Evolutionary conservation across 2,329 filamentous ascomycete genomes (phyloP).

Genomic region (Diaporthe citrichinensis): DNA sequence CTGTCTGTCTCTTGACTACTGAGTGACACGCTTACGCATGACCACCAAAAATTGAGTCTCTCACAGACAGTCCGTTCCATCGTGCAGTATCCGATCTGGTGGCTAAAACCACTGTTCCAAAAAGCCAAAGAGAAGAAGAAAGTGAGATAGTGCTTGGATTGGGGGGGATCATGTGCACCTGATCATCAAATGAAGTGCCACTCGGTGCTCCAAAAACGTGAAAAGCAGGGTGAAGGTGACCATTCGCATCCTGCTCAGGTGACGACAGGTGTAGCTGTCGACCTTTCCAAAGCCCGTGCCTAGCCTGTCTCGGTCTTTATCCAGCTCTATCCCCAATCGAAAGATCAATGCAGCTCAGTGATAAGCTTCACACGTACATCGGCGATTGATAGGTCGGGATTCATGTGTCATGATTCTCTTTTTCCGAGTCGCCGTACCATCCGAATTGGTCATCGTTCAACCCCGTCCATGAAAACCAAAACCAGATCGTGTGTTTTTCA

Average conservation of each 20-base stretch:
- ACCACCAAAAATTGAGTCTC: not conserved
- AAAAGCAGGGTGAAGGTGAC: not conserved
- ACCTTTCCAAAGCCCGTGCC: too few relatives aligned
- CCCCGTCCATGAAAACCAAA: not conserved
- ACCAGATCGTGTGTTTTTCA: not conserved
- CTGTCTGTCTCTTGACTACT: not conserved
- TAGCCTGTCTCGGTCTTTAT: not conserved
- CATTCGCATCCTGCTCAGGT: too few relatives aligned
- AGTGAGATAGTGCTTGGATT: not conserved
- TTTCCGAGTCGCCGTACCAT: not conserved
- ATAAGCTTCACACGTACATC: not conserved
- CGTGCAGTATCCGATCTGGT: not conserved
- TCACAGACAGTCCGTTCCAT: not conserved
- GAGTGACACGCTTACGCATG: not conserved
- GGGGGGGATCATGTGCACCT: not conserved
- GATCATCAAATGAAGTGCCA: not conserved
- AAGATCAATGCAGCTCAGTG: not conserved
- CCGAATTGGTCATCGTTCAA: not conserved
- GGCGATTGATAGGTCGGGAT: too few relatives aligned
- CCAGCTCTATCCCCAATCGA: not conserved
- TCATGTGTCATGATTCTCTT: not conserved
- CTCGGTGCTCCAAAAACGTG: not conserved
- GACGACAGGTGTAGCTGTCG: too few relatives aligned
- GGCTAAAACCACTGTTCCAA: not conserved
- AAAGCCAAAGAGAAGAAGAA: not conserved